Evolutionary conservation across 305 asterid species (phyloP), one percentile per base, ranked within the genome.

Genomic region (Coffea humblotiana): DNA sequence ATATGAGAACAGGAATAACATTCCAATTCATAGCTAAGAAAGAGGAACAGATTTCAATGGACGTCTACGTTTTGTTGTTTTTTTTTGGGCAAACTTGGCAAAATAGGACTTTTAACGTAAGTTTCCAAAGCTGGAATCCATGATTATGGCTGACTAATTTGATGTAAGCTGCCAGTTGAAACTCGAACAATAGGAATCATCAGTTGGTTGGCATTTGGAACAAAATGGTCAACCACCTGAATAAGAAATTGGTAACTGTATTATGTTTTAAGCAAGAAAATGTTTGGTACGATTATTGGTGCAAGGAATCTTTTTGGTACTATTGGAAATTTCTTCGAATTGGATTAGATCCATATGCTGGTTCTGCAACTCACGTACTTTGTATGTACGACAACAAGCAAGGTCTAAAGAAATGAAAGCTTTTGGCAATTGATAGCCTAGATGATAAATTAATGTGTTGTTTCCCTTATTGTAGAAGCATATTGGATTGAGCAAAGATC

Each of bases 151-250:
- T 21, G 37, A 45, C 23, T 23, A 40, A 8, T 19, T 19, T 47
- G 27, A 13, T 23, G 12, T 15, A 45, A 8, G 13, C 13, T 48
- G 10, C 13, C n/a, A 21, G 12, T 21, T 70, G 54, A 18, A 37
- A 40, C 27, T 11, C 23, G 16, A 70, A 15, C 49, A 71, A 71
- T 47, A 58, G 60, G 37, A 71, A 71, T 71, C 58, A 23, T 71
- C 58, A n/a, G 60, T 47, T 71, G 75, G 75, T 13, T 71, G 37
- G 37, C 37, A 11, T 71, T 40, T 19, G 60, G 75, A 47, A 5
- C 40, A 47, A 47, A 69, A 69, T 43, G 74, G 49, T 47, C 23
- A 71, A 71, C 75, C 60, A 71, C 75, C 75, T 45, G 54, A 70
- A 70, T 43, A 70, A 6, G 12, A 45, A 45, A 47, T 71, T 71